Conservation (phyloP, 2,329 filamentous ascomycete species). For the Colletotrichum tanaceti region DNA sequence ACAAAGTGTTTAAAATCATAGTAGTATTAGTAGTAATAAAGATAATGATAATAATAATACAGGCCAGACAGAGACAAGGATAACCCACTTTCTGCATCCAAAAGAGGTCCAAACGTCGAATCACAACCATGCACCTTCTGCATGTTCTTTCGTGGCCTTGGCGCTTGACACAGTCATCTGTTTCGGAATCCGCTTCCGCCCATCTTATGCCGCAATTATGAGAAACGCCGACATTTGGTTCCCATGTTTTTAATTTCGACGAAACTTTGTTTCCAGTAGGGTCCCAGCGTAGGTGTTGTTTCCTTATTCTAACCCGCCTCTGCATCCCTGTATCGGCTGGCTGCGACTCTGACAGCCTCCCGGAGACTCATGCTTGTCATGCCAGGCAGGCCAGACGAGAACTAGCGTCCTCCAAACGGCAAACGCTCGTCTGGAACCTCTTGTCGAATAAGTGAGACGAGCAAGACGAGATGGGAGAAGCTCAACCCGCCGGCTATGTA, state of each 20-base stretch:
- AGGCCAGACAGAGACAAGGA: background rate
- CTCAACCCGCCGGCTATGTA: background rate
- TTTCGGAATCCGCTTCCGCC: conserved; percentile 32
- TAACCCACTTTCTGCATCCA: background rate
- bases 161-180: conserved; percentile 36
- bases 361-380: conserved; percentile 11
- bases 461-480: background rate
- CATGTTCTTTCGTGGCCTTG: conserved; percentile 22
- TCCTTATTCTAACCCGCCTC: background rate
- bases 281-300: background rate
- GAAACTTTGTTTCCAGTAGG: background rate
- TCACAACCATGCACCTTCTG: background rate
- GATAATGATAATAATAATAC: background rate
- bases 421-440: background rate
- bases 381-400: background rate
- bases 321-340: background rate
- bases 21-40: too few relatives aligned
- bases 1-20: too few relatives aligned
- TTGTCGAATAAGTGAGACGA: too few relatives aligned
- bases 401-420: background rate
- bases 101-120: conserved; percentile 24
- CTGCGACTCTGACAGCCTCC: background rate
- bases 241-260: background rate
- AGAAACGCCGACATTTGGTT: conserved; percentile 11
- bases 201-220: background rate